A percentile compares a stretch with the other conserved stretches of the same genome.
Conservation (phyloP, 148 eudicot genomes). For the Arctostaphylos glauca region DNA sequence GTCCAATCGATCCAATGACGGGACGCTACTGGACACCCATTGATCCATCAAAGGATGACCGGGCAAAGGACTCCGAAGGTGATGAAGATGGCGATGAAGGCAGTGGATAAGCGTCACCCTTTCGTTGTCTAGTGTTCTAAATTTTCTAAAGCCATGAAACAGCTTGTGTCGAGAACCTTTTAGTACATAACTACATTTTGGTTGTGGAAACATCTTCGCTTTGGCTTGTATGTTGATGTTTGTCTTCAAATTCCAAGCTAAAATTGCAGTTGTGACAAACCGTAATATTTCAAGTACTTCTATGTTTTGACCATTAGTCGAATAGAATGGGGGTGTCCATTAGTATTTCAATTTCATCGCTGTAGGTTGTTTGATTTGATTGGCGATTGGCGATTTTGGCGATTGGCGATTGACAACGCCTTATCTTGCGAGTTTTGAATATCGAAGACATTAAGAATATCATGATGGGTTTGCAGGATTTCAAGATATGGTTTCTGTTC, state of each 20-base stretch:
- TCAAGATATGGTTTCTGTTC: not conserved
- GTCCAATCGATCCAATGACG: conserved; percentile 69
- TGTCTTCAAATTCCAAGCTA: not conserved
- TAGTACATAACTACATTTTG: not conserved
- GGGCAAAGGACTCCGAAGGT: conserved; percentile 22
- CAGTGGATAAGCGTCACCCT: not conserved
- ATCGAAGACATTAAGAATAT: not conserved
- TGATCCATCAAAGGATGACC: conserved; percentile 22
- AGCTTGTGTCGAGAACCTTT: not conserved
- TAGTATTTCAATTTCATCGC: not conserved
- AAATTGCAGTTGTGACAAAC: too few species aligned
- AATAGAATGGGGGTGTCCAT: not conserved
- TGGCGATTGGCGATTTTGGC: too few species aligned
- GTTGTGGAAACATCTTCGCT: not conserved
- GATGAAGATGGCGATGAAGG: conserved; percentile 30
- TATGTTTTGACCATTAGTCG: not conserved
- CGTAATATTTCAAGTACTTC: not conserved
- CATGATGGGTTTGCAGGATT: not conserved
- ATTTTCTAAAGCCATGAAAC: not conserved
- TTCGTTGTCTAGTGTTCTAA: not conserved
- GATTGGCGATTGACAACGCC: not conserved
- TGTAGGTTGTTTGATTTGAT: not conserved
- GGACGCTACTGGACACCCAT: conserved; percentile 55
- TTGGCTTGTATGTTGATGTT: not conserved
- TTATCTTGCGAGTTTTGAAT: not conserved